Base-by-base conservation (phyloP, 2,329 filamentous ascomycete species). In the Colletotrichum cordylinicola region DNA sequence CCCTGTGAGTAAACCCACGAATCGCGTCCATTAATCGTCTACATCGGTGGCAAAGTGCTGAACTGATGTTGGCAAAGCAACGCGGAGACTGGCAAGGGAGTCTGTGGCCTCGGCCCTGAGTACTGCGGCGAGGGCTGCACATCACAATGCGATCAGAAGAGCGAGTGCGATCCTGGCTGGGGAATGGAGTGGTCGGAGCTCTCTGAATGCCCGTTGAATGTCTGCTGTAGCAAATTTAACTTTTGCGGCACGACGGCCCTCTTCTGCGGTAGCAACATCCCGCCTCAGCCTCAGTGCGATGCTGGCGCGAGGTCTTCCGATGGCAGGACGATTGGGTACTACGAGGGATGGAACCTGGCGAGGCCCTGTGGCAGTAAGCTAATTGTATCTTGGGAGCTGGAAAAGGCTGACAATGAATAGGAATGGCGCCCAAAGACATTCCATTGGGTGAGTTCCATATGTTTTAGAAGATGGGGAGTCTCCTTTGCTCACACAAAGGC, bases 151-250 rank as follows among this genome's bases (percentile, higher is more conserved):
- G 62, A 80, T n/a, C 71, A 77, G 18, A 82, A 81, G 68, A 76
- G 72, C 56, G 77, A 82, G 60, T 84, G 83, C 70, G 80, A 83
- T 75, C 81, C 81, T 7, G 82, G 82, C 35, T 82, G 81, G 80
- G 82, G 82, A 0, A 48, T 60, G 8, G 35, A 81, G 65, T 83
- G 78, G 76, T 79, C 78, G 18, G 58, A 77, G 33, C 61, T 75
- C 2, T 24, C 66, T 10, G 77, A 79, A 16, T 86, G 84, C 70
- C 84, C 84, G 3, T 80, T 86, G 21, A 85, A 86, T 70, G 84
- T 85, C 16, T 86, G 76, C 73, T 78, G 48, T 52, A 72, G 62
- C 12, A 27, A 72, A 33, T 78, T 67, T 48, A 74, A 74, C 16
- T 78, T 75, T 56, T 78, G 77, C 58, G 78, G 77, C n/a, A 66